Evolutionary conservation across 257 asterid genomes (phyloP).

Genomic region (Thymus mandschuricus): DNA sequence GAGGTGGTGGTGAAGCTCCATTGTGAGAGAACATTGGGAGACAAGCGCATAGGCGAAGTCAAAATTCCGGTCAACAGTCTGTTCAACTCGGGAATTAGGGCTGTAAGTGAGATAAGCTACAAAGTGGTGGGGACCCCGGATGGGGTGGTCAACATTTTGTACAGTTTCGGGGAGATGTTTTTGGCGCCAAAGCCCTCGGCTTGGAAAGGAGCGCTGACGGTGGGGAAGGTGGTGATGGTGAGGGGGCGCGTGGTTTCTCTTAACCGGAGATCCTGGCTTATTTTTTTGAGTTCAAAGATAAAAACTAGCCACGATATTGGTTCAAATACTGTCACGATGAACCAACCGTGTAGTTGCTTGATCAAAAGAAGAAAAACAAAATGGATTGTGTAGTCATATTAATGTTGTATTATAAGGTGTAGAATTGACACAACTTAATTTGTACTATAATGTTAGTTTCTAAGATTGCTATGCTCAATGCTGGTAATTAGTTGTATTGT

Average conservation of each 20-base stretch:
- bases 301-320: no score
- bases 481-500: no score
- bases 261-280: background rate
- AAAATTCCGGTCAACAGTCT: constrained; percentile 31
- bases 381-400: no score
- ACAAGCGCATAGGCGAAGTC: constrained; percentile 32
- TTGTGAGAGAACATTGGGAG: constrained; percentile 19
- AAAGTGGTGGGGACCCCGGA: background rate
- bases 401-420: no score
- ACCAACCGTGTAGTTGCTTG: no score
- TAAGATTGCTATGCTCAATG: no score
- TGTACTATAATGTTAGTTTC: no score
- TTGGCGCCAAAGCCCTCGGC: background rate
- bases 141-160: constrained; percentile 28
- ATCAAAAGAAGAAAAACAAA: no score
- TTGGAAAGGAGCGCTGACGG: background rate
- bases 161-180: constrained; percentile 24
- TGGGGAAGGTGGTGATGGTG: background rate
- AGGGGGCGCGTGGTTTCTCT: background rate
- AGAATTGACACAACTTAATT: no score
- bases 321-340: no score
- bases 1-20: constrained; percentile 22
- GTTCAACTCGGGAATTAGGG: constrained; percentile 18
- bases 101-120: constrained; percentile 1
- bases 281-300: no score